phyloP scores from a whole-genome alignment of 108 stramenopile genomes.

The Cyclotella sp. region DNA sequence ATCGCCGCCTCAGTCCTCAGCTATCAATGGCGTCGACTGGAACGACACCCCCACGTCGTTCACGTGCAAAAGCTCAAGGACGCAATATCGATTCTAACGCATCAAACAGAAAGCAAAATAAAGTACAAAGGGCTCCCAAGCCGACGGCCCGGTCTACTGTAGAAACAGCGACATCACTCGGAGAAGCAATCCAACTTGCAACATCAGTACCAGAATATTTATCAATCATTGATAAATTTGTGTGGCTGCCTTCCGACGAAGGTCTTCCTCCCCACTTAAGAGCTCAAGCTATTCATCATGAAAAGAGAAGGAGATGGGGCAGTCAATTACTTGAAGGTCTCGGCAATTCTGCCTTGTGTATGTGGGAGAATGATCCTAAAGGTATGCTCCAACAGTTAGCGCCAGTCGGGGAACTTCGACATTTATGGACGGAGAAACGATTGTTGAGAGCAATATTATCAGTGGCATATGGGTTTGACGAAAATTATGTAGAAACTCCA shows the following conservation, averaged over 20 bases:
- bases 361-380: conserved; percentile 25
- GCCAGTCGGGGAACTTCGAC: not conserved
- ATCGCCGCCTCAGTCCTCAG: not conserved
- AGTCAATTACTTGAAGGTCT: conserved; percentile 62
- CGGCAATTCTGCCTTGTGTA: conserved; percentile 38
- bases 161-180: conserved; percentile 26
- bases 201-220: conserved; percentile 30
- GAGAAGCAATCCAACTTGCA: conserved; percentile 53
- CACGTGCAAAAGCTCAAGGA: not conserved
- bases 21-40: not conserved
- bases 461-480: conserved; percentile 33
- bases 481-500: conserved; percentile 35
- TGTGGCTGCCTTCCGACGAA: conserved; percentile 72
- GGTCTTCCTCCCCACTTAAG: conserved; percentile 62
- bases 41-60: not conserved
- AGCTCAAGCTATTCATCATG: conserved; percentile 69
- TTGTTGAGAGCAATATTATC: conserved; percentile 54
- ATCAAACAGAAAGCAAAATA: not conserved
- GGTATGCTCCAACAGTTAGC: not conserved
- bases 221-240: conserved; percentile 37
- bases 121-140: not conserved
- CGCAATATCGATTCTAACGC: not conserved
- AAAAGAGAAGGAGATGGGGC: conserved; percentile 69
- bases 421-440: conserved; percentile 35
- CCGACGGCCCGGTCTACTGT: not conserved